These are phyloP conservation scores for Dichotomocladium elegans DNA, from an alignment of 371 early-diverging fungal species.

Conservation along the genomic window DNA sequence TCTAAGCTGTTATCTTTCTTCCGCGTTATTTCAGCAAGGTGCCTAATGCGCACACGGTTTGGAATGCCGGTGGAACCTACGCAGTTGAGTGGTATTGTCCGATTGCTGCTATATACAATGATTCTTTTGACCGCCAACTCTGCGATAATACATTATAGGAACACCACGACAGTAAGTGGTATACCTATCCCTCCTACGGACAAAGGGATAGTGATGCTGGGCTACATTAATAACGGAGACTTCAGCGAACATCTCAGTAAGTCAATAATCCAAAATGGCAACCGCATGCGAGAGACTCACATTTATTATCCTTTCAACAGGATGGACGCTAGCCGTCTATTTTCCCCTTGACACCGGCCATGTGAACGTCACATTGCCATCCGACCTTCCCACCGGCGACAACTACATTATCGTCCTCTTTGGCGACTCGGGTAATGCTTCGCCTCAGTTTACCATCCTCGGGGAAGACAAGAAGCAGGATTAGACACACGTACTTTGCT, in stretches of 20 bases:
- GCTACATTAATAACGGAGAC: slow-evolving; percentile 26
- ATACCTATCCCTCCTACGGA: slow-evolving; percentile 2
- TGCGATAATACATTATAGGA: background rate
- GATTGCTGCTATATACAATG: background rate
- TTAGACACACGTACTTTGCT: no score
- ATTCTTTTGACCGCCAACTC: background rate
- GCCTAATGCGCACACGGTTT: slow-evolving; percentile 11
- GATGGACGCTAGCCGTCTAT: slow-evolving; percentile 24
- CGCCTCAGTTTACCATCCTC: slow-evolving; percentile 32
- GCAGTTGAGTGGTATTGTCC: slow-evolving; percentile 17
- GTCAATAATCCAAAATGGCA: slow-evolving; percentile 2
- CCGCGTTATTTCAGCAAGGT: background rate
- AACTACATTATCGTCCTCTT: slow-evolving; percentile 41
- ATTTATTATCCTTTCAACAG: background rate
- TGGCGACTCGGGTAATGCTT: slow-evolving; percentile 47
- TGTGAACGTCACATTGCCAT: slow-evolving; percentile 27
- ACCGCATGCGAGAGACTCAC: background rate
- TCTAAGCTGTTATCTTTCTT: no score
- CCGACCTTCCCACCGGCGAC: slow-evolving; percentile 20
- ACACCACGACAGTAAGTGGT: slow-evolving; percentile 3
- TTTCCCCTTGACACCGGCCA: slow-evolving; percentile 31
- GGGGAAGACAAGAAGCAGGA: background rate
- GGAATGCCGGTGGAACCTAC: slow-evolving; percentile 17
- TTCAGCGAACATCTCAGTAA: slow-evolving; percentile 34
- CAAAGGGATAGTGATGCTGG: slow-evolving; percentile 31